phyloP scores from a whole-genome alignment of 352 stramenopile genomes.

The Proteromonas lacertae region DNA sequence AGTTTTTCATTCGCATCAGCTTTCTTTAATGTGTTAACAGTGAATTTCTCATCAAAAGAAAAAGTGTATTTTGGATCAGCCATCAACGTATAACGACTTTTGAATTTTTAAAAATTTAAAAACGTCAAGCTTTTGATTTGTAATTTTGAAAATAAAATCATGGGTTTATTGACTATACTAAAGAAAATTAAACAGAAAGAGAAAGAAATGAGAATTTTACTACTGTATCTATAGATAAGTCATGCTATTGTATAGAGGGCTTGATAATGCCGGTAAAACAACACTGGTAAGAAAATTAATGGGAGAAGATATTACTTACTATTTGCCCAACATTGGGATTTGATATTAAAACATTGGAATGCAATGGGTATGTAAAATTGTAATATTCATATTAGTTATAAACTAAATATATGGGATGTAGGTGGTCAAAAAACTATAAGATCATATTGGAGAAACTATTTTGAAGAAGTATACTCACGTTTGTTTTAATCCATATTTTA shows the following conservation, averaged over 20 bases:
- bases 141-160: constrained; percentile 14
- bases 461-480: constrained; percentile 36
- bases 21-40: too few species aligned
- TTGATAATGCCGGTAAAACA: constrained; percentile 1
- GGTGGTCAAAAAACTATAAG: constrained; percentile 93
- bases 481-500: too few species aligned
- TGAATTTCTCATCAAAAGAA: too few species aligned
- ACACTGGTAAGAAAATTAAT: constrained; percentile 52
- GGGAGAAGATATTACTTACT: constrained; percentile 66
- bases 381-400: neutral
- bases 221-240: constrained; percentile 94
- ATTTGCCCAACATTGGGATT: constrained; percentile 94
- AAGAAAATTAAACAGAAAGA: constrained; percentile 97
- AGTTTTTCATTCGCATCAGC: too few species aligned
- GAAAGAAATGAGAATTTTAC: constrained; percentile 85
- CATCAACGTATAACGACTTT: too few species aligned
- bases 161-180: constrained; percentile 58
- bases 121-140: too few species aligned
- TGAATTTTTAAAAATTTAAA: too few species aligned
- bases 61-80: too few species aligned
- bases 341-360: constrained; percentile 92
- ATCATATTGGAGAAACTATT: constrained; percentile 98
- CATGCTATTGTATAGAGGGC: constrained; percentile 12
- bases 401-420: constrained; percentile 27
- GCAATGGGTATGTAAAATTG: constrained; percentile 23